Conservation (phyloP, 129 eudicot species). For the Pseudognaphalium luteoalbum region DNA sequence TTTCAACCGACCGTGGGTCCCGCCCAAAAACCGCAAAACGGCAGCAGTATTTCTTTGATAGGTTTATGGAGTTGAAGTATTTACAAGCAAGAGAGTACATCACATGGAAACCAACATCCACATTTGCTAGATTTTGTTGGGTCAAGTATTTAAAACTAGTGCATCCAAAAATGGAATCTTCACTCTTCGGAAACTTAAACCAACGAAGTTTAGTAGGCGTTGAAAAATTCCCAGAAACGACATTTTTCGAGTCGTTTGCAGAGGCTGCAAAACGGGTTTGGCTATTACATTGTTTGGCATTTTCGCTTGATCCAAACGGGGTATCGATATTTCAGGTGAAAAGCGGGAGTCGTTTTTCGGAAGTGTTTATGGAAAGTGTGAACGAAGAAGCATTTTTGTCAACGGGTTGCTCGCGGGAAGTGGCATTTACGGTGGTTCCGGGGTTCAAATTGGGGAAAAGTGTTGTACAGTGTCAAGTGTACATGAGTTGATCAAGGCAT, state of each 20-base stretch:
- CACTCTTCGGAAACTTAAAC: conserved; percentile 64
- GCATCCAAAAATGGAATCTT: conserved; percentile 85
- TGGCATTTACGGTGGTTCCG: conserved; percentile 89
- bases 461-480: conserved; percentile 82
- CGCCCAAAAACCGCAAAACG: conserved; percentile 15
- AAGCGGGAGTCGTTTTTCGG: conserved; percentile 64
- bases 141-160: conserved; percentile 65
- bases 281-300: conserved; percentile 75
- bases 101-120: conserved; percentile 67
- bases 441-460: conserved; percentile 82
- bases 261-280: conserved; percentile 83
- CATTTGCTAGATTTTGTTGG: conserved; percentile 63
- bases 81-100: conserved; percentile 60
- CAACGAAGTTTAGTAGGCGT: conserved; percentile 49
- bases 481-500: conserved; percentile 46
- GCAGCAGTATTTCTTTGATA: conserved; percentile 49
- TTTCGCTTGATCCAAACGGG: conserved; percentile 47
- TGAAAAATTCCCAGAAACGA: conserved; percentile 62
- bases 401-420: conserved; percentile 42
- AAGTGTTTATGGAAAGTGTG: conserved; percentile 79
- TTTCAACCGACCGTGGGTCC: conserved; percentile 25
- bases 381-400: conserved; percentile 66
- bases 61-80: conserved; percentile 57
- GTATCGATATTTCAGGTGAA: conserved; percentile 63
- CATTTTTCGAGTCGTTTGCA: conserved; percentile 52